Evolutionary conservation across 2,329 filamentous ascomycete genomes (phyloP).

Genomic region (Dichotomopilus funicola): DNA sequence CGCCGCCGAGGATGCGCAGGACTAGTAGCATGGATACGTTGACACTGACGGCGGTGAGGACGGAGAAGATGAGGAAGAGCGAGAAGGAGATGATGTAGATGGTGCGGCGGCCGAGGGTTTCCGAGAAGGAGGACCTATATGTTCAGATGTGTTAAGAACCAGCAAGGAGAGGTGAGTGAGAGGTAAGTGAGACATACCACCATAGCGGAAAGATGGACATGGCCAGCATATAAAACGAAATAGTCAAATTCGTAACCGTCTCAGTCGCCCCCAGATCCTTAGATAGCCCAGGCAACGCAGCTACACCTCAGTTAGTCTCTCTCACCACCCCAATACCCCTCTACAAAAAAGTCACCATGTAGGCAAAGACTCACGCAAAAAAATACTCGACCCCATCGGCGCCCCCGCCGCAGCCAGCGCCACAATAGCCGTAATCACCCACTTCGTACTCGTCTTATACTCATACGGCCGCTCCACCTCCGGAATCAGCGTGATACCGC

Average conservation of each 20-base stretch:
- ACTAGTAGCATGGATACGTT: constrained; percentile 71
- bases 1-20: constrained; percentile 67
- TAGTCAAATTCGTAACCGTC: constrained; percentile 66
- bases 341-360: background rate
- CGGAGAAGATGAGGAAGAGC: constrained; percentile 64
- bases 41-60: constrained; percentile 60
- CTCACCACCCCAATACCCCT: too few relatives aligned
- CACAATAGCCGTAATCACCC: constrained; percentile 73
- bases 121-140: constrained; percentile 62
- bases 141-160: background rate
- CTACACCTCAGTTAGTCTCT: constrained; percentile 48
- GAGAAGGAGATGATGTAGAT: constrained; percentile 72
- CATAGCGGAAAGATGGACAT: constrained; percentile 82
- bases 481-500: constrained; percentile 62
- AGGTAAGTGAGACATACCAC: constrained; percentile 46
- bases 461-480: constrained; percentile 72
- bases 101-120: constrained; percentile 64
- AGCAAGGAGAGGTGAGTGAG: background rate
- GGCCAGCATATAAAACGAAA: constrained; percentile 74
- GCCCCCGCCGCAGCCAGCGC: constrained; percentile 70
- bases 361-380: constrained; percentile 58
- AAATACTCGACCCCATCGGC: constrained; percentile 77
- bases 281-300: constrained; percentile 60
- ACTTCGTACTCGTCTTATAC: constrained; percentile 70
- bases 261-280: constrained; percentile 54